phyloP scores from a whole-genome alignment of 306 rosid species.

The Rosa lucieae region DNA sequence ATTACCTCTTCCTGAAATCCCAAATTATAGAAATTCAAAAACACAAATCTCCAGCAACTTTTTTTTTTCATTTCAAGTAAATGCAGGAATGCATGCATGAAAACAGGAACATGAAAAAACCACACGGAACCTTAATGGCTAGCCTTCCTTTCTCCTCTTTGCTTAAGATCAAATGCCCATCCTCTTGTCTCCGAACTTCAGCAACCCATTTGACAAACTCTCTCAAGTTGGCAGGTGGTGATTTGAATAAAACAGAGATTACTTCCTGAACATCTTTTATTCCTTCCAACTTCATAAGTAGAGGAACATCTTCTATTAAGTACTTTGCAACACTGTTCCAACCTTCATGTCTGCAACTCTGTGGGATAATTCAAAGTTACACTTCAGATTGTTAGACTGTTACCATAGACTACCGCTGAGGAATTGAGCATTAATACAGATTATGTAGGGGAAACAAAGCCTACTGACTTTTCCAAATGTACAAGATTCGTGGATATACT shows the following conservation, averaged over 20 bases:
- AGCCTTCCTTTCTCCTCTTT: conserved; percentile 85
- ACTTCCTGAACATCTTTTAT: conserved; percentile 56
- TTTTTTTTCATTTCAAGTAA: background rate
- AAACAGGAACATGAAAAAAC: conserved; percentile 6
- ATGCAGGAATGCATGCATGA: background rate
- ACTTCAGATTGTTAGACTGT: conserved; percentile 4
- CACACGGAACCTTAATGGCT: conserved; percentile 61
- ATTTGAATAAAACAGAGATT: conserved; percentile 58
- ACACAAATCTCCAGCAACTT: conserved; percentile 4
- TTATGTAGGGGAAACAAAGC: background rate
- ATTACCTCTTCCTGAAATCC: conserved; percentile 75
- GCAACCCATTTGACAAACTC: conserved; percentile 82
- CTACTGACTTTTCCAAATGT: background rate
- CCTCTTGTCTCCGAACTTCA: conserved; percentile 91
- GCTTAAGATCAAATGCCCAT: conserved; percentile 63
- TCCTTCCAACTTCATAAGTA: conserved; percentile 54
- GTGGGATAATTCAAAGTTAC: conserved; percentile 38
- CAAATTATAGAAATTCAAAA: conserved; percentile 27
- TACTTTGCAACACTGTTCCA: conserved; percentile 66
- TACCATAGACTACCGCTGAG: background rate
- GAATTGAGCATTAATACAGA: background rate
- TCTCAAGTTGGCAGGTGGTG: conserved; percentile 71
- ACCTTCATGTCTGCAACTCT: conserved; percentile 92
- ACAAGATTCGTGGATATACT: background rate
- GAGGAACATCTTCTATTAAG: conserved; percentile 68